Percentiles rank a stretch among this genome's conserved stretches.
These are phyloP conservation scores for Lycium barbarum DNA, from an alignment of 257 asterid genomes.

Conservation along the genomic window DNA sequence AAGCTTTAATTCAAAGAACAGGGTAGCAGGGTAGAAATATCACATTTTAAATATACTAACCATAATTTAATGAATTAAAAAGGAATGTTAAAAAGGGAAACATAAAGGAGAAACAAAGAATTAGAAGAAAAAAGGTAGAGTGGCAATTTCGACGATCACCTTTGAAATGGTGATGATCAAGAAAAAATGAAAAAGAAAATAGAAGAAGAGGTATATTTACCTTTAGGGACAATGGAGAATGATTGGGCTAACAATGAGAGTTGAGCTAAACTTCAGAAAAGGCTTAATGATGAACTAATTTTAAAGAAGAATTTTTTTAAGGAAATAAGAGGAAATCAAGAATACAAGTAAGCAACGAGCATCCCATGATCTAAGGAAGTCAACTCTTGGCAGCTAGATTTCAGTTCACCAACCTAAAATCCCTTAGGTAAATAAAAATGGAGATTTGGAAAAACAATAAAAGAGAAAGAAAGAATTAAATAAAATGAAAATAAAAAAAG, in stretches of 20 bases:
- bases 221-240: constrained; percentile 33
- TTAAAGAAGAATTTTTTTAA: no score
- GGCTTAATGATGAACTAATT: constrained; percentile 24
- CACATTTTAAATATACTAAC: neutral
- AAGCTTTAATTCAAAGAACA: neutral
- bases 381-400: constrained; percentile 82
- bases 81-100: no score
- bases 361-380: constrained; percentile 66
- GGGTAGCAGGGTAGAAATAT: no score
- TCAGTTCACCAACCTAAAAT: constrained; percentile 64
- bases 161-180: neutral
- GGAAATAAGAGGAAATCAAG: constrained; percentile 16
- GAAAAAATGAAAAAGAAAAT: no score
- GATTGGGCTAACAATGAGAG: constrained; percentile 1
- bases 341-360: constrained; percentile 55
- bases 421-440: constrained; percentile 39
- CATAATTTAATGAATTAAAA: neutral
- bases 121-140: neutral
- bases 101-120: neutral
- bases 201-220: constrained; percentile 33
- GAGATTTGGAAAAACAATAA: no score
- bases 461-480: no score
- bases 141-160: neutral
- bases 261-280: constrained; percentile 30
- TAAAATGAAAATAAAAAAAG: no score